Evolutionary conservation across 225 moss, liverwort and hornwort genomes (phyloP).

Genomic region (Rhytidiadelphus loreus): DNA sequence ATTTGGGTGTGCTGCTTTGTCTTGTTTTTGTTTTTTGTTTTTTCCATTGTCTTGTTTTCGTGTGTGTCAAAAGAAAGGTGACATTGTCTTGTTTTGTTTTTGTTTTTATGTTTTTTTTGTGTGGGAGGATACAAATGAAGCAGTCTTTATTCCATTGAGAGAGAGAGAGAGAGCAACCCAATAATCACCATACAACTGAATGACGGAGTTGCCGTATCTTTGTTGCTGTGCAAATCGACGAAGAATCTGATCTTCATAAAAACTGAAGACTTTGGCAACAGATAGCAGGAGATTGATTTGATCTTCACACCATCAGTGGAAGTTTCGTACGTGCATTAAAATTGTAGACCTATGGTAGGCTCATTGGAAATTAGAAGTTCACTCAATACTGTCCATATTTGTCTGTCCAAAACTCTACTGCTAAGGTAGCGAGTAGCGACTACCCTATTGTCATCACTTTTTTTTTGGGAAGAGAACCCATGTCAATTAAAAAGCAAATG

Average conservation of each 20-base stretch:
- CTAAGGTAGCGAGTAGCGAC: too few relatives aligned
- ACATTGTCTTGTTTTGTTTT: too few relatives aligned
- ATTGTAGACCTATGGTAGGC: too few relatives aligned
- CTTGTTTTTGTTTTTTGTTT: not conserved
- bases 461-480: too few relatives aligned
- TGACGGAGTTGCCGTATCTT: not conserved
- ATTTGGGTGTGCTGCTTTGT: not conserved
- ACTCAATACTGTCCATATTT: not conserved
- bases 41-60: too few relatives aligned
- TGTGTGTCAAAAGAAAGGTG: too few relatives aligned
- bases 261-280: not conserved
- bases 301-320: not conserved
- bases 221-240: not conserved
- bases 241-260: not conserved
- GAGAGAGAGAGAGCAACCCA: not conserved
- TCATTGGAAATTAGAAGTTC: not conserved
- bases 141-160: not conserved
- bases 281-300: not conserved
- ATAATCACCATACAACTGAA: not conserved
- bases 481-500: too few relatives aligned
- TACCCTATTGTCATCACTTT: not conserved
- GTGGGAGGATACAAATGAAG: not conserved
- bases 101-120: too few relatives aligned
- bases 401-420: not conserved
- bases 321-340: not conserved